phyloP scores from a whole-genome alignment of 768 basidiomycete genomes.

The Rhodotorula paludigena region DNA sequence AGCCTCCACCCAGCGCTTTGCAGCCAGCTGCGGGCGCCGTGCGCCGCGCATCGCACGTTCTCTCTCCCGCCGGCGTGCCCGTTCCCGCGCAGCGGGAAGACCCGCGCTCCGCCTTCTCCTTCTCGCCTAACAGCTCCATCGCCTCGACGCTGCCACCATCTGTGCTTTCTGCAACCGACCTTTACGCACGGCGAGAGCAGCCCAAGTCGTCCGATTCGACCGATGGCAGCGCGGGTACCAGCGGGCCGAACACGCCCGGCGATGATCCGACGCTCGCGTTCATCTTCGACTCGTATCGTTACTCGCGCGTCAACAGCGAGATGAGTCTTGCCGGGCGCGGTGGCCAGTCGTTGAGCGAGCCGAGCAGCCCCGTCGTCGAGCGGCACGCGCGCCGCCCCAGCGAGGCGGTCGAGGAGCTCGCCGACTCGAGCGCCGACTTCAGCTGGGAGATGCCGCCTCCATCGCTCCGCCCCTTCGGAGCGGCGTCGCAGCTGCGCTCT shows the following conservation, averaged over 20 bases:
- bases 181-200: not conserved
- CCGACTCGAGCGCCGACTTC: not conserved
- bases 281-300: slow-evolving; percentile 34
- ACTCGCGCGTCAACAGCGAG: not conserved
- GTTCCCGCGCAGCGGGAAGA: not conserved
- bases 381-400: too few relatives aligned
- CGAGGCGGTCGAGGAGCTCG: not conserved
- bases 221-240: not conserved
- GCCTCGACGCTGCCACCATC: not conserved
- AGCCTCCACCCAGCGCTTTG: too few relatives aligned
- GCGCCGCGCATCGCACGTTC: not conserved
- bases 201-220: slow-evolving; percentile 15
- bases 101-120: slow-evolving; percentile 4
- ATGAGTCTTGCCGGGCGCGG: too few relatives aligned
- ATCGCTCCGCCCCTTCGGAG: not conserved
- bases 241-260: not conserved
- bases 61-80: not conserved
- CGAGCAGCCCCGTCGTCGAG: too few relatives aligned
- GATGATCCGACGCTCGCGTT: slow-evolving; percentile 25
- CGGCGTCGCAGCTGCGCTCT: not conserved
- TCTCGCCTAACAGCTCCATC: slow-evolving; percentile 1
- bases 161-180: not conserved
- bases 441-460: not conserved
- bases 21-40: not conserved
- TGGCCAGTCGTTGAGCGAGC: too few relatives aligned